Evolutionary conservation across 768 basidiomycete species (phyloP).

Genomic region (Tricholoma furcatifolium): DNA sequence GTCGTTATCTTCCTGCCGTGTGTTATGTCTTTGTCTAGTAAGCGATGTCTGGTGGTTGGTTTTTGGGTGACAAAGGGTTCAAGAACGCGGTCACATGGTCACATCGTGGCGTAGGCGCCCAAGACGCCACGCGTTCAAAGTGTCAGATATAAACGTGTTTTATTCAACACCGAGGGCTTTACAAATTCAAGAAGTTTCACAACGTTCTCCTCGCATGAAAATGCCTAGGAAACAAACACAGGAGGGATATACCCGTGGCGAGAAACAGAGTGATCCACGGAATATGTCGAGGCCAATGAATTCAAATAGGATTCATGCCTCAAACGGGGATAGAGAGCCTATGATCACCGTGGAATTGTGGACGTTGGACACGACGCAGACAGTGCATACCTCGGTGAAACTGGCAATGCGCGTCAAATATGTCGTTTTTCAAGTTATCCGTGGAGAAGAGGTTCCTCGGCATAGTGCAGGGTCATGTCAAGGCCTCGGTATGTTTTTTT

Average conservation of each 20-base stretch:
- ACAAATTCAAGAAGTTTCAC: background rate
- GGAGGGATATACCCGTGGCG: background rate
- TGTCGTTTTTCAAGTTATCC: background rate
- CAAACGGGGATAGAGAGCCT: background rate
- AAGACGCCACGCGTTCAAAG: background rate
- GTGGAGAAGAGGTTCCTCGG: slow-evolving; percentile 1
- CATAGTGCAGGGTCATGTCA: background rate
- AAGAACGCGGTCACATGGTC: slow-evolving; percentile 9
- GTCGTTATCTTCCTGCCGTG: background rate
- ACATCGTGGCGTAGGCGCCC: slow-evolving; percentile 4
- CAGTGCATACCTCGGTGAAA: background rate
- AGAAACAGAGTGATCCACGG: background rate
- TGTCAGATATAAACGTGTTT: background rate
- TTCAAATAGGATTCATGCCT: background rate
- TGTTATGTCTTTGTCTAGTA: background rate
- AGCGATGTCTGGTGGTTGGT: background rate
- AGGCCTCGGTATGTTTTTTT: slow-evolving; percentile 8
- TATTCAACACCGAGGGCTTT: background rate
- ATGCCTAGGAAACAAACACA: background rate
- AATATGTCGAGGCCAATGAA: background rate
- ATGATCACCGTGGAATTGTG: background rate
- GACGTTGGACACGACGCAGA: background rate
- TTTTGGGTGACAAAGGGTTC: background rate
- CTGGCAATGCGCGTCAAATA: background rate
- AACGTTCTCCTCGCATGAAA: no score